Percentiles rank a stretch among this genome's conserved stretches.
Conservation (phyloP, 106 monocot genomes). For the Triglochin maritima region DNA sequence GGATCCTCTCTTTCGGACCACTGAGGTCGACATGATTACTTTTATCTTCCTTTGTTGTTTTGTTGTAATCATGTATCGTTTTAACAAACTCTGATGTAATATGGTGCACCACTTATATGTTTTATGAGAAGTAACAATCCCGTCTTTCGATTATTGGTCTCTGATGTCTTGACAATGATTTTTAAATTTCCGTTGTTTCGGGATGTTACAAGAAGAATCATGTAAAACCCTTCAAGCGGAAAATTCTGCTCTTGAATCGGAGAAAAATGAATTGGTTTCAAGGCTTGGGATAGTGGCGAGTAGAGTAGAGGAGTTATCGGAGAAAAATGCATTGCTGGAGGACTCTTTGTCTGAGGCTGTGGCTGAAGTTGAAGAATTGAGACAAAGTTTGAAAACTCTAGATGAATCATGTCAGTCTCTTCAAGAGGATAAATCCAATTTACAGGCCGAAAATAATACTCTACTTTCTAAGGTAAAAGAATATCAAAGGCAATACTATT, state of each 20-base stretch:
- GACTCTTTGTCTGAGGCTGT: slow-evolving; percentile 55
- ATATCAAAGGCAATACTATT: no score
- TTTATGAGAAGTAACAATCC: no score
- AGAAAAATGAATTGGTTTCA: slow-evolving; percentile 27
- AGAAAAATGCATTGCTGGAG: slow-evolving; percentile 48
- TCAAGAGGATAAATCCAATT: slow-evolving; percentile 38
- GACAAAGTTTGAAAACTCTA: slow-evolving; percentile 37
- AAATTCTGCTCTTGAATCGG: slow-evolving; percentile 22
- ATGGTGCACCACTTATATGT: no score
- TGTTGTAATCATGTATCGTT: no score
- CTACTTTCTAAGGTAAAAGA: slow-evolving; percentile 54
- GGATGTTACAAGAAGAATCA: no score
- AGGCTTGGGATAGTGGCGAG: slow-evolving; percentile 28
- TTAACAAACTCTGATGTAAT: no score
- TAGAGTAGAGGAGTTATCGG: slow-evolving; percentile 43
- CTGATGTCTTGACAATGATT: no score
- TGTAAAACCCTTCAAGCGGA: slow-evolving; percentile 28
- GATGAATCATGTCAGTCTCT: slow-evolving; percentile 51
- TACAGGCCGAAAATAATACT: slow-evolving; percentile 47
- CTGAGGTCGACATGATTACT: no score
- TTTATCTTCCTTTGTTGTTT: no score
- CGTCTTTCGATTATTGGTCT: no score
- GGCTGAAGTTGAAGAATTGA: slow-evolving; percentile 50
- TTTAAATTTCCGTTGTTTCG: no score
- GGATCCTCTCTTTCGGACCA: no score